A percentile compares a stretch with the other conserved stretches of the same genome.
phyloP scores from a whole-genome alignment of 1,284 basidiomycete species.

The Ceratorhiza oryzae-sativae region DNA sequence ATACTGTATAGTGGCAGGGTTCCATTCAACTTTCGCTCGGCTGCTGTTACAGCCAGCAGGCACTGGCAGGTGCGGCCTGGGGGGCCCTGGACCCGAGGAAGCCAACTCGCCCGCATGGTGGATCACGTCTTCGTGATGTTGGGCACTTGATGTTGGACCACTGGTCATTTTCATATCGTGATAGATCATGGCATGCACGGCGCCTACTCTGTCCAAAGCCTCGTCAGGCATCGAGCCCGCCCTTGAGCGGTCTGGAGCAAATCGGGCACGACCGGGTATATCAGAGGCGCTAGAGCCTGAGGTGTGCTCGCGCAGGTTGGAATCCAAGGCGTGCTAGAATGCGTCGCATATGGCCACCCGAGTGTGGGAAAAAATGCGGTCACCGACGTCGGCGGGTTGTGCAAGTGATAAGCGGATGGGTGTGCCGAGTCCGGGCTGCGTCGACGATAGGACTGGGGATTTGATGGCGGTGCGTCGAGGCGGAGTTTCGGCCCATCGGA shows the following conservation, averaged over 20 bases:
- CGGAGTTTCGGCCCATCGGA: conserved; percentile 12
- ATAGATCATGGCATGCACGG: neutral
- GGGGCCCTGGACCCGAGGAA: neutral
- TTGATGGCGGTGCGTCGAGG: neutral
- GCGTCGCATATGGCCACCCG: neutral
- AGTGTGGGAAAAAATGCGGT: neutral
- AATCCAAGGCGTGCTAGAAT: neutral
- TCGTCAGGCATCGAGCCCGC: neutral
- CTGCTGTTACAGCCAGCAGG: too few species aligned
- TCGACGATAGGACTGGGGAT: neutral
- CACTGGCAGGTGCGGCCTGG: too few species aligned
- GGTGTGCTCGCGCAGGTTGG: too few species aligned
- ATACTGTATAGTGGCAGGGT: too few species aligned
- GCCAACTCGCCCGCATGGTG: neutral
- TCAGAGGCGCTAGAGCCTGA: neutral
- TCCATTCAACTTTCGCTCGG: too few species aligned
- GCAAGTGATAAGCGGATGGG: neutral
- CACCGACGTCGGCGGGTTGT: too few species aligned
- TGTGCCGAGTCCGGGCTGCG: neutral
- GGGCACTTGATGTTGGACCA: neutral
- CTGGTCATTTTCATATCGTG: neutral
- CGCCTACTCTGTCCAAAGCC: neutral
- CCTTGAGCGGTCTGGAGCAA: neutral
- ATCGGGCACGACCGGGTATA: neutral
- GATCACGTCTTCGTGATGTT: neutral